Percentiles rank a stretch among this genome's conserved stretches.
These are phyloP conservation scores for Monsonia emarginata DNA, from an alignment of 441 rosid genomes.

Conservation along the genomic window DNA sequence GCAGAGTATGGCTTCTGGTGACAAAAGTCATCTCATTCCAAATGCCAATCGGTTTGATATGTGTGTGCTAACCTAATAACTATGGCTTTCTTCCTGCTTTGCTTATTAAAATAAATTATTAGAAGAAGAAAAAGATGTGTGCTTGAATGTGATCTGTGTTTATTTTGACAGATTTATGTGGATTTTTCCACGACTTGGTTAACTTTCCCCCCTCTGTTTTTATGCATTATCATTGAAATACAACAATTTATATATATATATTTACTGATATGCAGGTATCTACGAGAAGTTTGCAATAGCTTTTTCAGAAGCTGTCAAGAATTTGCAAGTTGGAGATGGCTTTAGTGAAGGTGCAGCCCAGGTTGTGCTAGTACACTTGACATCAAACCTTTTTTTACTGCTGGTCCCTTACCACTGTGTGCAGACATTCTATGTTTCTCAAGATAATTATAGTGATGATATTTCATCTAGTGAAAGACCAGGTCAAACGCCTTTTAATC, in stretches of 20 bases:
- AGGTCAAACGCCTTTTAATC: constrained; percentile 6
- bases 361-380: constrained; percentile 29
- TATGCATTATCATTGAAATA: background rate
- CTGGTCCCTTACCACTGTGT: background rate
- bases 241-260: background rate
- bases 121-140: no score
- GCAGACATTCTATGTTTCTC: background rate
- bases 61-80: no score
- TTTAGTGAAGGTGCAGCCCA: constrained; percentile 66
- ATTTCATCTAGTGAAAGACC: background rate
- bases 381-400: background rate
- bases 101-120: no score
- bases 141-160: background rate
- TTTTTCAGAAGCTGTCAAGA: constrained; percentile 71
- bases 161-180: background rate
- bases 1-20: no score
- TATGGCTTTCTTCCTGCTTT: no score
- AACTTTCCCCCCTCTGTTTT: background rate
- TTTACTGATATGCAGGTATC: constrained; percentile 47
- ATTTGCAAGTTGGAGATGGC: constrained; percentile 86
- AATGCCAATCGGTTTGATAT: no score
- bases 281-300: constrained; percentile 83
- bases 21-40: no score
- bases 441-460: background rate
- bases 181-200: background rate